Conservation (phyloP, 2,329 filamentous ascomycete genomes). For the Xylaria sp. region DNA sequence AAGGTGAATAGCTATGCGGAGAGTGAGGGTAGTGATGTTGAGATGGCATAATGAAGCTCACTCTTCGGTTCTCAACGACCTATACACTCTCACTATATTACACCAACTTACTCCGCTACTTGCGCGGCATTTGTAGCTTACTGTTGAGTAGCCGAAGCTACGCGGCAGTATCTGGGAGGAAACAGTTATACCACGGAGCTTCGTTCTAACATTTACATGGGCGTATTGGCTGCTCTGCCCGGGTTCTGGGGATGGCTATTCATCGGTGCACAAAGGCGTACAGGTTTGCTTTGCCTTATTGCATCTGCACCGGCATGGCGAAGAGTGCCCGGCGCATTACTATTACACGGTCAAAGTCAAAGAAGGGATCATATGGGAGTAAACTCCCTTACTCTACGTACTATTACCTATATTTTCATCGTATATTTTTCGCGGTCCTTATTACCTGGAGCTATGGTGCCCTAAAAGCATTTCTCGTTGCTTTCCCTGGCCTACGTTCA, state of each 20-base stretch:
- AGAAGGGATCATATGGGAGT: constrained; percentile 15
- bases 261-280: constrained; percentile 22
- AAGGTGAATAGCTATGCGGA: constrained; percentile 55
- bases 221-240: constrained; percentile 22
- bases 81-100: not conserved
- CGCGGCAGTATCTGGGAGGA: not conserved
- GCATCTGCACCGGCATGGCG: constrained; percentile 18
- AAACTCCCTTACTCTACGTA: constrained; percentile 1
- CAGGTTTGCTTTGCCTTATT: constrained; percentile 13
- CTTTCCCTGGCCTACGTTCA: not conserved
- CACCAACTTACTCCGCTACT: not conserved
- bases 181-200: constrained; percentile 3
- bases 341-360: constrained; percentile 3
- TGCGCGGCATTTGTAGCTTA: not conserved
- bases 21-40: constrained; percentile 52
- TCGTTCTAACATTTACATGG: constrained; percentile 20
- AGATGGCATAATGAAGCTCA: constrained; percentile 42
- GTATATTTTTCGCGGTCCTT: not conserved
- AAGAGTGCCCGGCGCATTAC: not conserved
- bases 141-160: constrained; percentile 1
- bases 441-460: not conserved
- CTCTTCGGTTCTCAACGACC: not conserved
- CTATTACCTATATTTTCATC: constrained; percentile 6
- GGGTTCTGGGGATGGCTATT: not conserved
- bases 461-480: not conserved